Conservation (phyloP, 208 protist species). For the Leptomonas seymouri region DNA sequence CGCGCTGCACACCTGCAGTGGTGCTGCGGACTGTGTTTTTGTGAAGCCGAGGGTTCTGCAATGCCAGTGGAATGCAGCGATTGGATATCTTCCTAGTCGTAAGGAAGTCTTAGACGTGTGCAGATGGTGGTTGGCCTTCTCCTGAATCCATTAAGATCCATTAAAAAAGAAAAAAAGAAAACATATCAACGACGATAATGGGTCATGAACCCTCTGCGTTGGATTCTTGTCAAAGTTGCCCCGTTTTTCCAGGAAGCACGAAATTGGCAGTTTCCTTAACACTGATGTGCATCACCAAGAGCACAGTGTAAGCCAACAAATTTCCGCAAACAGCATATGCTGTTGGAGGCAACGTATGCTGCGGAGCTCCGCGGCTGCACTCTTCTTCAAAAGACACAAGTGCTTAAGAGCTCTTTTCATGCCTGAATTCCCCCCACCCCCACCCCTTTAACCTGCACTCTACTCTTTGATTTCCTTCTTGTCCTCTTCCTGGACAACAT, state of each 20-base stretch:
- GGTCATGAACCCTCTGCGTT: no score
- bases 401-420: no score
- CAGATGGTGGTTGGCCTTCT: background rate
- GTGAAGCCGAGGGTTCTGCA: background rate
- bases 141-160: background rate
- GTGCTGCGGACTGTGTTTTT: background rate
- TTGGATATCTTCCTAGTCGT: background rate
- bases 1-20: background rate
- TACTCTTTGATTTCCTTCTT: background rate
- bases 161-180: constrained; percentile 3
- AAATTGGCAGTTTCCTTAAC: no score
- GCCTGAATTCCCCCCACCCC: no score
- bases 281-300: no score
- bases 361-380: no score
- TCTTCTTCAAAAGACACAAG: no score
- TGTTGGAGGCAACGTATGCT: no score
- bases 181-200: background rate
- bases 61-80: background rate
- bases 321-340: no score
- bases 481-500: background rate
- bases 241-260: background rate
- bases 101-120: background rate
- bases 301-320: no score
- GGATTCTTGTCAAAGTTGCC: background rate
- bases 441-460: background rate